phyloP scores from a whole-genome alignment of 345 rosid species.

The Eucalyptus tenuipes region DNA sequence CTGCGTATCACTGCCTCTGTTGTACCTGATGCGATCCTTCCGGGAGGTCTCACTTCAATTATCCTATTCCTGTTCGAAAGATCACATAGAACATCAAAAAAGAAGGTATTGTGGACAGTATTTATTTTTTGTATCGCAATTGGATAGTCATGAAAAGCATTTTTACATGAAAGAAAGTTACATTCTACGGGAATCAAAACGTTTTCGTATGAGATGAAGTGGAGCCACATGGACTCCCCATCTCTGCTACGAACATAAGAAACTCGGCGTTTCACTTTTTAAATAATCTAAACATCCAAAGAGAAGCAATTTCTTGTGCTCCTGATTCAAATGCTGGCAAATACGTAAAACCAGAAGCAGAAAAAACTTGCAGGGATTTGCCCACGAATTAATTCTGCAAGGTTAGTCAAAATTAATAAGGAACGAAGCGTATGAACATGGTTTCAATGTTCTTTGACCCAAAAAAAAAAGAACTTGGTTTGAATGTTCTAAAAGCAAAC shows the following conservation, averaged over 20 bases:
- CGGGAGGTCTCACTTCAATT: slow-evolving; percentile 47
- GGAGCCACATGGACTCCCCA: not conserved
- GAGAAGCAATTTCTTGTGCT: not conserved
- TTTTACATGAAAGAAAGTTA: too few species aligned
- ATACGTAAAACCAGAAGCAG: not conserved
- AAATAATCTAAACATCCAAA: not conserved
- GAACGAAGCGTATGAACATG: not conserved
- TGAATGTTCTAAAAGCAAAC: not conserved
- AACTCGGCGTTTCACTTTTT: not conserved
- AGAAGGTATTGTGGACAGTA: not conserved
- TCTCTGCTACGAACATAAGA: not conserved
- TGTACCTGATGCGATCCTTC: slow-evolving; percentile 68
- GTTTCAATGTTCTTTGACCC: too few species aligned
- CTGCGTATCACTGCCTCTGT: slow-evolving; percentile 51
- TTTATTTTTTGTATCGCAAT: not conserved
- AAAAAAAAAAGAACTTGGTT: too few species aligned
- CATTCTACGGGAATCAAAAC: not conserved
- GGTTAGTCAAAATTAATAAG: not conserved
- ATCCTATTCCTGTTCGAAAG: slow-evolving; percentile 40
- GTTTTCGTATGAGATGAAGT: not conserved
- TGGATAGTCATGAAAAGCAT: not conserved
- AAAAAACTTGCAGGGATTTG: not conserved
- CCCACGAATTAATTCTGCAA: not conserved
- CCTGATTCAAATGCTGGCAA: not conserved
- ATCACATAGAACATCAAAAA: not conserved